Conservation (phyloP, 768 basidiomycete species). For the Boletus edulis region DNA sequence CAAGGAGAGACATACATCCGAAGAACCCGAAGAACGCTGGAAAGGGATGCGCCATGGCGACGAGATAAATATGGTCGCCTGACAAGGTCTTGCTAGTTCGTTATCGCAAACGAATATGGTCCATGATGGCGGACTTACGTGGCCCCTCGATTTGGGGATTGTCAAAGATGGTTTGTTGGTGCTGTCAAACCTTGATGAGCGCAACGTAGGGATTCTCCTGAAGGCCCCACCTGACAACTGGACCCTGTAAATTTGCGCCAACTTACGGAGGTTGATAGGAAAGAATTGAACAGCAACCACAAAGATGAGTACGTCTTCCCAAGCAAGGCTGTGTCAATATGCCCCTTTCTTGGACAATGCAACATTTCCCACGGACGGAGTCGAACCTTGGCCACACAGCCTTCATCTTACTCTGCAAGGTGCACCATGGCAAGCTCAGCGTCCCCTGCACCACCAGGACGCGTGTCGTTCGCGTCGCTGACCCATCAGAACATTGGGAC, state of each 20-base stretch:
- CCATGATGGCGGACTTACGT: slow-evolving; percentile 19
- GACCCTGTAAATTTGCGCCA: slow-evolving; percentile 24
- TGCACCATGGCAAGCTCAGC: slow-evolving; percentile 24
- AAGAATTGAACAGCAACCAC: slow-evolving; percentile 19
- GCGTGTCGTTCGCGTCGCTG: slow-evolving; percentile 70
- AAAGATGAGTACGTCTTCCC: slow-evolving; percentile 13
- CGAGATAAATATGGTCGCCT: slow-evolving; percentile 10
- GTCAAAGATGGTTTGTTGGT: slow-evolving; percentile 19
- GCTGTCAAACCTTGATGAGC: slow-evolving; percentile 29
- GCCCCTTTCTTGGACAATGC: not conserved
- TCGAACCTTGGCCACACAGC: slow-evolving; percentile 18
- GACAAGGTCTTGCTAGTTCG: slow-evolving; percentile 4
- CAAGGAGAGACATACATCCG: not conserved
- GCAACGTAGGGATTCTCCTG: slow-evolving; percentile 8
- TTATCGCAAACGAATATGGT: slow-evolving; percentile 11
- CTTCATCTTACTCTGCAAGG: not conserved
- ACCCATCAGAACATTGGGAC: slow-evolving; percentile 84
- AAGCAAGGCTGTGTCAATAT: slow-evolving; percentile 14
- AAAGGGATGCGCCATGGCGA: slow-evolving; percentile 15
- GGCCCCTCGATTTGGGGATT: slow-evolving; percentile 18
- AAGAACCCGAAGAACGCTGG: not conserved
- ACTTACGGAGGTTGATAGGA: slow-evolving; percentile 24
- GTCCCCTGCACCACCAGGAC: slow-evolving; percentile 26
- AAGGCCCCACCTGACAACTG: slow-evolving; percentile 18
- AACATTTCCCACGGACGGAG: slow-evolving; percentile 25